A percentile compares a stretch with the other conserved stretches of the same genome.
phyloP scores from a whole-genome alignment of 139 green algal species.

The Desmodesmus armatus region DNA sequence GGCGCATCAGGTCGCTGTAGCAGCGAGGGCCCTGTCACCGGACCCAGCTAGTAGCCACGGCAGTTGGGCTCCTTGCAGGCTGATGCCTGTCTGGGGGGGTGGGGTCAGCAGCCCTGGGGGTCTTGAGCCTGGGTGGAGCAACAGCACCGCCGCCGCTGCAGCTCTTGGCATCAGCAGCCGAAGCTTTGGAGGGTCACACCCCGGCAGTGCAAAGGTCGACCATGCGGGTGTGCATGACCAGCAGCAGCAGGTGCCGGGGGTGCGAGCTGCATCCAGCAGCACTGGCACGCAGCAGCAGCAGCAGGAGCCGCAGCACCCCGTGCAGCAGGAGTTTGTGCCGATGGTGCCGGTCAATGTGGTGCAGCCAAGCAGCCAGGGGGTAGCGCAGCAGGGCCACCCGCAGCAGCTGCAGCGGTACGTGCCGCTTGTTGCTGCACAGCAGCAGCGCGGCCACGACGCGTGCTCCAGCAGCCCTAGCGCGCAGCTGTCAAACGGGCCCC shows the following conservation, averaged over 20 bases:
- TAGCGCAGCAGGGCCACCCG: not conserved
- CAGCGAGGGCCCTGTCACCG: too few relatives aligned
- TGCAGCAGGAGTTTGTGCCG: not conserved
- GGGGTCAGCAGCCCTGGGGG: not conserved
- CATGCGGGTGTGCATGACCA: not conserved
- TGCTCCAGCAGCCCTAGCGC: not conserved
- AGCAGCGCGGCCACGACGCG: not conserved
- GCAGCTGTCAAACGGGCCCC: too few relatives aligned
- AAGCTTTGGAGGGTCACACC: not conserved
- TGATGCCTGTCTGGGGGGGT: too few relatives aligned
- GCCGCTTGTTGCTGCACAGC: too few relatives aligned
- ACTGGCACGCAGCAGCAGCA: not conserved
- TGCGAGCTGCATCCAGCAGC: too few relatives aligned
- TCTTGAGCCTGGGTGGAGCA: not conserved
- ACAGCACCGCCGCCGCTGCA: too few relatives aligned
- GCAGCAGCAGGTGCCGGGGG: not conserved
- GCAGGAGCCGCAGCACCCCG: not conserved
- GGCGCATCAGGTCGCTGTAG: too few relatives aligned
- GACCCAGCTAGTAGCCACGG: too few relatives aligned
- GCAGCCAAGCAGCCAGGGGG: not conserved
- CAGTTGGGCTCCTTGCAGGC: too few relatives aligned
- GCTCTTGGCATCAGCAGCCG: not conserved
- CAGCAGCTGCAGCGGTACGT: not conserved
- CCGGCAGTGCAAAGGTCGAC: not conserved
- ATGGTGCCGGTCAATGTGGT: not conserved